Percentiles rank a stretch among this genome's conserved stretches.
Evolutionary conservation across 2,329 filamentous ascomycete genomes (phyloP).

Genomic region (Claviceps maximensis): DNA sequence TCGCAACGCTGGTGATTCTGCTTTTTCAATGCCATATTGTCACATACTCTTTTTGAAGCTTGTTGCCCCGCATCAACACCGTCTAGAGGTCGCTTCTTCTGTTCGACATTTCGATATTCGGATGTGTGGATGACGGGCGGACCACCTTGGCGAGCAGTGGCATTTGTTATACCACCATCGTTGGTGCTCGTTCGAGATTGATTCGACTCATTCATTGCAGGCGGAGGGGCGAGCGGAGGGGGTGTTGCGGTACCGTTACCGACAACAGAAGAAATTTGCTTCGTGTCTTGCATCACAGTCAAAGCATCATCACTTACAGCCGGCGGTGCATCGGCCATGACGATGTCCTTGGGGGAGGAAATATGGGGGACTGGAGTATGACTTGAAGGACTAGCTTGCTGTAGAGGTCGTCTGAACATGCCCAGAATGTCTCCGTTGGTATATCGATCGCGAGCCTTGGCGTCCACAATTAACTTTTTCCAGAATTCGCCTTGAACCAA

Average conservation of each 20-base stretch:
- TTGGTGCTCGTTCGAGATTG: not conserved
- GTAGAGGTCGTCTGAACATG: slow-evolving; percentile 33
- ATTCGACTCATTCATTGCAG: slow-evolving; percentile 4
- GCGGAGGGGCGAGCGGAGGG: not conserved
- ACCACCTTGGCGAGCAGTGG: slow-evolving; percentile 14
- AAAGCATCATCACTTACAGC: not conserved
- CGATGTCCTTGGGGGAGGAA: slow-evolving; percentile 5
- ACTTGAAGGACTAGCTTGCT: slow-evolving; percentile 18
- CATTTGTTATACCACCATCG: not conserved
- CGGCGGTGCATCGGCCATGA: slow-evolving; percentile 3
- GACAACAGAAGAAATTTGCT: not conserved
- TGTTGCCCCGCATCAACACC: slow-evolving; percentile 18
- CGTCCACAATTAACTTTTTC: slow-evolving; percentile 74
- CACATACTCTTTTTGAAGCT: slow-evolving; percentile 29
- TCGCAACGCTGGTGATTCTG: not conserved
- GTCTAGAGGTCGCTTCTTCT: slow-evolving; percentile 33
- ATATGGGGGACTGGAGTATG: slow-evolving; percentile 3
- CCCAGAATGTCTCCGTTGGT: slow-evolving; percentile 50
- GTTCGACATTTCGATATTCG: slow-evolving; percentile 10
- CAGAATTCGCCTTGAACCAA: slow-evolving; percentile 83
- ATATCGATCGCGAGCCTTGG: slow-evolving; percentile 59
- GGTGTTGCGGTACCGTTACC: not conserved
- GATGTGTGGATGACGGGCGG: slow-evolving; percentile 29
- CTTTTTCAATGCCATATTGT: not conserved
- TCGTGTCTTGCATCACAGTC: not conserved